Evolutionary conservation across 2,329 filamentous ascomycete species (phyloP).

Genomic region (Fusarium bactridioides): DNA sequence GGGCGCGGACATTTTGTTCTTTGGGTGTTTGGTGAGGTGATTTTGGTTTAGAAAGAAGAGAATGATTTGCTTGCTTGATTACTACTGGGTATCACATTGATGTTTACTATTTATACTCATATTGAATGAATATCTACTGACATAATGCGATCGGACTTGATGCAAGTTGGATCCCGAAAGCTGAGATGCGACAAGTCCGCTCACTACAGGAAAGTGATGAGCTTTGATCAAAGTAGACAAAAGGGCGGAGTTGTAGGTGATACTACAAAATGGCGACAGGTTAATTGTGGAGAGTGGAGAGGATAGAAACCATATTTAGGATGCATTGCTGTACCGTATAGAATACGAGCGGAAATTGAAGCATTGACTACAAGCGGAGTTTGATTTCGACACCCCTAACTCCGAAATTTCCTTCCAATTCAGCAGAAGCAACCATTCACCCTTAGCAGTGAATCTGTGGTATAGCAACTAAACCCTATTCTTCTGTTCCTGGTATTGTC

Average conservation of each 20-base stretch:
- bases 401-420: neutral
- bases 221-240: neutral
- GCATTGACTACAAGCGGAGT: neutral
- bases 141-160: neutral
- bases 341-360: neutral
- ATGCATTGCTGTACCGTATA: neutral
- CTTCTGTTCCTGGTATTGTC: neutral
- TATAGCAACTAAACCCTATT: neutral
- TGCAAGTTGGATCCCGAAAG: neutral
- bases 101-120: neutral
- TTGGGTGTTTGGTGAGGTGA: neutral
- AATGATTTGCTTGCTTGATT: neutral
- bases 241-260: neutral
- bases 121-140: neutral
- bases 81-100: fast-evolving
- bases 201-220: neutral
- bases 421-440: neutral
- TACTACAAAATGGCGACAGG: neutral
- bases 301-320: neutral
- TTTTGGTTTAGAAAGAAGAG: neutral
- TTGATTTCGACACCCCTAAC: neutral
- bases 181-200: neutral
- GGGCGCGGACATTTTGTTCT: neutral
- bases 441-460: neutral
- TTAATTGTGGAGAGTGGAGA: neutral